Evolutionary conservation across 2,329 filamentous ascomycete species (phyloP), one percentile per base, ranked within the genome.

Genomic region (Colletotrichum echinochloae): DNA sequence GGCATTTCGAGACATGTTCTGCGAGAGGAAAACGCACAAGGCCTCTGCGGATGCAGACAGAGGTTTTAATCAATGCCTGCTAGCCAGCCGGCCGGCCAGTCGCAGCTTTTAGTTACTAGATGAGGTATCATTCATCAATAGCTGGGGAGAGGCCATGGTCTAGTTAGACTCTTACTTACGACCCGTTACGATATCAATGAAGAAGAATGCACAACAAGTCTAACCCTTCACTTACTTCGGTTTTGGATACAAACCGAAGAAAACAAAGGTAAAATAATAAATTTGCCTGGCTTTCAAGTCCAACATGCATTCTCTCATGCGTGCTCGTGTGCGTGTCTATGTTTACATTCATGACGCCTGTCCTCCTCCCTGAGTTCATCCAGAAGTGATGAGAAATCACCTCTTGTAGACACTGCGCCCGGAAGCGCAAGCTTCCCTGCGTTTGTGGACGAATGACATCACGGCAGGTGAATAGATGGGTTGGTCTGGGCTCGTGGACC

Each of bases 181-280:
- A 70, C 63, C 56, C 51, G 63, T 67, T 62, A 70, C 33, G 67
- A 67, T 70, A 57, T 63, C 67, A 61, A 70, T 57, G 67, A 70
- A 20, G 51, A 60, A 28, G 26, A 66, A 41, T 37, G 30, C 48
- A 28, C 33, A 23, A 35, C 26, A 18, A 41, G 28, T 33, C 33
- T 46, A 52, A 44, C 26, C 28, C 23, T 26, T 30, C 23, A 41
- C 18, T 23, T 30, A 39, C n/a, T 48, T n/a, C n/a, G 35, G 1
- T 4, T n/a, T 30, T 28, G 16, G 4, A 3, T 4, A 54, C 35
- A 5, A 35, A 20, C 35, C 11, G 20, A 46, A 46, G 5, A 30
- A n/a, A 59, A 33, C 4, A 7, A 56, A 37, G n/a, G 52, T 18
- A 9, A 26, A 41, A 26, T 26, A 44, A 44, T 12, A 33, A 14